A percentile compares a stretch with the other conserved stretches of the same genome.
Evolutionary conservation across 495 filamentous ascomycete genomes (phyloP).

Genomic region (Baudoinia panamericana): DNA sequence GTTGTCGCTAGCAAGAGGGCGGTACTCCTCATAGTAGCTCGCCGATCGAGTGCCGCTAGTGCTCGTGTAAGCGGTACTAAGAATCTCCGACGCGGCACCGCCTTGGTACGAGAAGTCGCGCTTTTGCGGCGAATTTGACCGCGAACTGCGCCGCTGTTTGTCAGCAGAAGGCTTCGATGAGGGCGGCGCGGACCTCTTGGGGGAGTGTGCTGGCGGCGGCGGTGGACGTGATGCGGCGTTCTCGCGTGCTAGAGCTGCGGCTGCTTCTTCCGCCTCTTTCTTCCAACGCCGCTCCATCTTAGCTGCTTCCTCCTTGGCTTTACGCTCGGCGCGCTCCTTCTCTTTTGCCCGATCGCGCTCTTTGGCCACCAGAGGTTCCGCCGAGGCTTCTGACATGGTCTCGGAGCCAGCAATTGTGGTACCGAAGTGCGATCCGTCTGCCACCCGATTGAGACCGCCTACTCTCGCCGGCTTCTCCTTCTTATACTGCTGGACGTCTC

Average conservation of each 20-base stretch:
- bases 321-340: conserved; percentile 14
- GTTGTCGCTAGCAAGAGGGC: conserved; percentile 8
- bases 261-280: conserved; percentile 21
- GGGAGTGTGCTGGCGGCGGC: conserved; percentile 6
- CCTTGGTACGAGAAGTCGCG: conserved; percentile 11
- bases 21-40: conserved; percentile 19
- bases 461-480: conserved; percentile 73
- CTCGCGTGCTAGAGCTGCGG: conserved; percentile 17
- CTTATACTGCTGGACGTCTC: conserved; percentile 67
- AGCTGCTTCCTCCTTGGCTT: conserved; percentile 17
- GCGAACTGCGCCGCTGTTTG: conserved; percentile 5
- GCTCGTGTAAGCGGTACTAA: conserved; percentile 18
- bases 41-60: conserved; percentile 5
- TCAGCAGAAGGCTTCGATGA: conserved; percentile 6
- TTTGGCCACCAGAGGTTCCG: conserved; percentile 5
- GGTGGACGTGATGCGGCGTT: conserved; percentile 10
- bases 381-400: conserved; percentile 36
- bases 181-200: conserved; percentile 8
- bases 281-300: conserved; percentile 21
- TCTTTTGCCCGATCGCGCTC: conserved; percentile 1
- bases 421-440: conserved; percentile 62
- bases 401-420: conserved; percentile 42
- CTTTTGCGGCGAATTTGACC: conserved; percentile 15
- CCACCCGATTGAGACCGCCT: conserved; percentile 67
- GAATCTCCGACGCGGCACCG: conserved; percentile 12